Evolutionary conservation across 2,329 filamentous ascomycete genomes (phyloP).

Genomic region (Chrysoporthe austroafricana): DNA sequence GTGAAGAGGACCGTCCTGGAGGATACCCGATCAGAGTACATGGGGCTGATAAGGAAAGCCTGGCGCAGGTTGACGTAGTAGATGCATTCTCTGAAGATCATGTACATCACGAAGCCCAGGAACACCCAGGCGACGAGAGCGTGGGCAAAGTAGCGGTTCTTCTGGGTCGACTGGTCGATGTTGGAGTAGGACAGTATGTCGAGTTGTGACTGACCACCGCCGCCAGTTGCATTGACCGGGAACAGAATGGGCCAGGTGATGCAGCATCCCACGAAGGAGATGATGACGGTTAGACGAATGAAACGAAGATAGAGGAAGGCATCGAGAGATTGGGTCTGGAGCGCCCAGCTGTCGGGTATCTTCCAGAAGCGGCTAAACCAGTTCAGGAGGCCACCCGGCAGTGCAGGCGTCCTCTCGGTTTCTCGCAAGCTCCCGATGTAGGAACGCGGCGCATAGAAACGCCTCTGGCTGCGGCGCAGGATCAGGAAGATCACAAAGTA

Average conservation of each 20-base stretch:
- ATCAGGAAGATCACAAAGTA: constrained; percentile 51
- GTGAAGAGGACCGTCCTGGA: constrained; percentile 90
- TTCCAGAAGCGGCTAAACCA: constrained; percentile 72
- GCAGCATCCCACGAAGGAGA: constrained; percentile 80
- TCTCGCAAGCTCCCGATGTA: constrained; percentile 52
- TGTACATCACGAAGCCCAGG: constrained; percentile 85
- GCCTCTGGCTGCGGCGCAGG: constrained; percentile 48
- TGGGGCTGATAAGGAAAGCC: constrained; percentile 84
- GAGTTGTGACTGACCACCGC: constrained; percentile 65
- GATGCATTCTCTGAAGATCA: constrained; percentile 84
- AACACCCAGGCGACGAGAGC: constrained; percentile 81
- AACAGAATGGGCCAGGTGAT: constrained; percentile 88
- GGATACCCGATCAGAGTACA: constrained; percentile 83
- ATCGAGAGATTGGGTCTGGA: constrained; percentile 30
- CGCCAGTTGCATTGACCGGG: constrained; percentile 85
- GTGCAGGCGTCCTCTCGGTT: constrained; percentile 59
- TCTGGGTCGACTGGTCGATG: constrained; percentile 53
- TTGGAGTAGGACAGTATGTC: constrained; percentile 82
- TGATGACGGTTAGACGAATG: constrained; percentile 28
- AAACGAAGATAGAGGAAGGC: constrained; percentile 29
- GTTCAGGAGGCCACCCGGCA: constrained; percentile 65
- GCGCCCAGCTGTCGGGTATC: constrained; percentile 73
- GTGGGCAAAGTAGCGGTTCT: constrained; percentile 78
- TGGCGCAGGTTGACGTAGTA: constrained; percentile 93
- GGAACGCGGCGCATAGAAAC: constrained; percentile 55